Evolutionary conservation across 2,329 filamentous ascomycete species (phyloP).

Genomic region (Epichloe sp.): DNA sequence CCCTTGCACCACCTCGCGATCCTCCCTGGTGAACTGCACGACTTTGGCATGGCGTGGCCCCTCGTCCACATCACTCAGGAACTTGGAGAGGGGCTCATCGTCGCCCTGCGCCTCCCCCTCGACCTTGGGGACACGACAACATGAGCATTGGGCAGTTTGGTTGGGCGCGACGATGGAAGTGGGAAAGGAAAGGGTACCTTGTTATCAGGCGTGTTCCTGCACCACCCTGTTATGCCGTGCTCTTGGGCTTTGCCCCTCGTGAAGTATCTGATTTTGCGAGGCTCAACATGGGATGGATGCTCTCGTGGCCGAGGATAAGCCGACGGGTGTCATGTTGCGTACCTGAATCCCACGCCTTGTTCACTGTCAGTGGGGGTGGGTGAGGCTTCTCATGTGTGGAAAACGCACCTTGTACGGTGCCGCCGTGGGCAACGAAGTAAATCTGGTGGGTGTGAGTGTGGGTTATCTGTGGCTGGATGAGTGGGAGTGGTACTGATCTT

Average conservation of each 20-base stretch:
- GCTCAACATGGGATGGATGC: no score
- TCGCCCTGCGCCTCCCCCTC: conserved; percentile 79
- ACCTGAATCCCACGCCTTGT: conserved; percentile 47
- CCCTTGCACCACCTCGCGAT: conserved; percentile 49
- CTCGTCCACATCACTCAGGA: conserved; percentile 61
- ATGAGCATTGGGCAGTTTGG: not conserved
- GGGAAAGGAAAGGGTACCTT: conserved; percentile 27
- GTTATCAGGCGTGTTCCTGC: conserved; percentile 42
- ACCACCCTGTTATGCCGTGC: conserved; percentile 46
- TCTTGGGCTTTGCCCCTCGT: conserved; percentile 37
- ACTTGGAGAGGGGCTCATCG: conserved; percentile 48
- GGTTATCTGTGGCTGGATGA: not conserved
- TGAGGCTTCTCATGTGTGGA: not conserved
- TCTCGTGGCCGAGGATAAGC: no score
- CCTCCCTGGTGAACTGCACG: conserved; percentile 56
- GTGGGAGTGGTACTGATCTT: not conserved
- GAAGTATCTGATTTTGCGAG: conserved; percentile 31
- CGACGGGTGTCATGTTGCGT: conserved; percentile 4
- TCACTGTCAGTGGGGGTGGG: conserved; percentile 11
- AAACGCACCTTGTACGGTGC: conserved; percentile 49
- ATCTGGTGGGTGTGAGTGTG: conserved; percentile 25
- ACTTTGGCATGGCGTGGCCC: conserved; percentile 65
- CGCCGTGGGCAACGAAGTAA: conserved; percentile 52
- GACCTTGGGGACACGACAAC: conserved; percentile 41
- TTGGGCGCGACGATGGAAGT: not conserved